A percentile compares a stretch with the other conserved stretches of the same genome.
These are phyloP conservation scores for Oryza meyeriana DNA, from an alignment of 176 grass and related monocot species.

Conservation along the genomic window DNA sequence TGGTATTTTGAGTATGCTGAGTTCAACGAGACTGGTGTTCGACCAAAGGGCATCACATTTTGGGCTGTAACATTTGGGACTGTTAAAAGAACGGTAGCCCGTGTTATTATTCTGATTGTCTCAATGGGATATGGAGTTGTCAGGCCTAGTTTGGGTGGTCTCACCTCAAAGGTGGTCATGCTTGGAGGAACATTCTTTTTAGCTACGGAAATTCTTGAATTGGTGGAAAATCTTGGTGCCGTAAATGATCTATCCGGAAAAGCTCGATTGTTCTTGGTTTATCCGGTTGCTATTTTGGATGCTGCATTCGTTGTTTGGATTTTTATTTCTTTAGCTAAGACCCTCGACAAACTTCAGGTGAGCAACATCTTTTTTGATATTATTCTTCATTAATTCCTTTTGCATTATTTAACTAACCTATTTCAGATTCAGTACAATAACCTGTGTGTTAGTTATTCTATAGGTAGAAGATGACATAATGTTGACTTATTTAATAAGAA, in stretches of 20 bases:
- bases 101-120: constrained; percentile 84
- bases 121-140: constrained; percentile 98
- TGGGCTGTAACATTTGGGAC: constrained; percentile 97
- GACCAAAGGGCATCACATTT: constrained; percentile 90
- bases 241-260: constrained; percentile 96
- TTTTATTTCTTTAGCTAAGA: constrained; percentile 92
- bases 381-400: neutral
- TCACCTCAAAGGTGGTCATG: constrained; percentile 96
- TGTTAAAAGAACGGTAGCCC: constrained; percentile 82
- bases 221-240: constrained; percentile 96
- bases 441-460: neutral
- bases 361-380: constrained; percentile 2
- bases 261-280: constrained; percentile 90
- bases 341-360: constrained; percentile 88
- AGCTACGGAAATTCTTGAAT: constrained; percentile 94
- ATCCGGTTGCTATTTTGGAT: constrained; percentile 95
- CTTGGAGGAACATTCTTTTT: constrained; percentile 95
- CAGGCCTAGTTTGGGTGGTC: constrained; percentile 85
- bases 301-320: constrained; percentile 97
- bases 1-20: constrained; percentile 99
- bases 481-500: neutral
- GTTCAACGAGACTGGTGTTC: constrained; percentile 81
- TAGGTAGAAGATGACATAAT: neutral
- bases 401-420: neutral
- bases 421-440: neutral